Percentiles rank a stretch among this genome's conserved stretches.
These are phyloP conservation scores for Penicillium sp. DNA, from an alignment of 2,329 filamentous ascomycete genomes.

Conservation along the genomic window DNA sequence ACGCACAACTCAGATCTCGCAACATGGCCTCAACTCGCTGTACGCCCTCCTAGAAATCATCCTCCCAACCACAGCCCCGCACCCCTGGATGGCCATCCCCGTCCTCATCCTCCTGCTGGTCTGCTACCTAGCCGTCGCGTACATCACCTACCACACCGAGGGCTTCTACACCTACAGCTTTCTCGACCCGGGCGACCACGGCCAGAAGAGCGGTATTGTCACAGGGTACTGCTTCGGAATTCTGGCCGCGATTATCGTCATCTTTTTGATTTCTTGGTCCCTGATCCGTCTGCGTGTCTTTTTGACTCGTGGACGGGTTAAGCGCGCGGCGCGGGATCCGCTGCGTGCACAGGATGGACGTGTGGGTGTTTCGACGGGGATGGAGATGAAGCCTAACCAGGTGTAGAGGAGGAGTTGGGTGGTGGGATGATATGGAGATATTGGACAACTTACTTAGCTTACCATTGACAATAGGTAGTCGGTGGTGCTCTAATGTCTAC, in stretches of 20 bases:
- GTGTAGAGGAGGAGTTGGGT: not conserved
- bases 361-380: not conserved
- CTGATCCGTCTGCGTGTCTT: conserved; percentile 57
- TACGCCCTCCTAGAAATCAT: conserved; percentile 77
- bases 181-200: conserved; percentile 61
- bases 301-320: conserved; percentile 40
- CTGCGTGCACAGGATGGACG: not conserved
- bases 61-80: conserved; percentile 64
- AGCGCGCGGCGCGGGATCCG: conserved; percentile 26
- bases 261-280: conserved; percentile 55
- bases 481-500: conserved; percentile 1
- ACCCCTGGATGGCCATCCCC: conserved; percentile 66
- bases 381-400: conserved; percentile 10
- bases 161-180: conserved; percentile 78
- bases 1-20: conserved; percentile 54
- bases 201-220: conserved; percentile 53
- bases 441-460: not conserved
- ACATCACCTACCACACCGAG: conserved; percentile 68
- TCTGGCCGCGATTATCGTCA: conserved; percentile 55
- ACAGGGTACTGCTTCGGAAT: conserved; percentile 65
- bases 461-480: not conserved
- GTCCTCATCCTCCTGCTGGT: conserved; percentile 70
- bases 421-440: not conserved
- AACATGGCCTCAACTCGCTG: conserved; percentile 72
- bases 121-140: conserved; percentile 72